phyloP scores from a whole-genome alignment of 2,329 filamentous ascomycete genomes.

The Byssoonygena ceratinophila region DNA sequence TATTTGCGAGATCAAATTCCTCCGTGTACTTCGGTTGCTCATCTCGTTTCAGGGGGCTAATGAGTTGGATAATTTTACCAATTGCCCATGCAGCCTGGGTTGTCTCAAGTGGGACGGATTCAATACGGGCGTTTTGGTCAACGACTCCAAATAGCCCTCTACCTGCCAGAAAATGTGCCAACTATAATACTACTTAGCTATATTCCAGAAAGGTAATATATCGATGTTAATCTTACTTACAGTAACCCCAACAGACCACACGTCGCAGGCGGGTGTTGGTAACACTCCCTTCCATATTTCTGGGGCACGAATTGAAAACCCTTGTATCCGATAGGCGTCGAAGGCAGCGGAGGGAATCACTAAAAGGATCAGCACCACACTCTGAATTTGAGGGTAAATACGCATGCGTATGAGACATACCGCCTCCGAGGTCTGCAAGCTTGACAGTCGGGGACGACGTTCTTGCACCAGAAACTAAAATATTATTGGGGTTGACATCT shows the following conservation, averaged over 20 bases:
- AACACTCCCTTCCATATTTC: constrained; percentile 15
- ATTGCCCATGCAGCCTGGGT: constrained; percentile 15
- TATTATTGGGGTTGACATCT: constrained; percentile 15
- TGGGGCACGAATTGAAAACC: constrained; percentile 13
- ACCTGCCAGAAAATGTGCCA: constrained; percentile 12
- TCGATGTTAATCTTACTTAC: constrained; percentile 5
- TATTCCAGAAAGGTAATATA: background rate
- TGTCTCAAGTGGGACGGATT: constrained; percentile 4
- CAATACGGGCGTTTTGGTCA: constrained; percentile 8
- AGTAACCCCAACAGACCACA: constrained; percentile 16
- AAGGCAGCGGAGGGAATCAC: no score
- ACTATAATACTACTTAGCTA: constrained; percentile 6
- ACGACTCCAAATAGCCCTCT: constrained; percentile 10
- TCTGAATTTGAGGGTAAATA: no score
- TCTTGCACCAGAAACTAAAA: constrained; percentile 12
- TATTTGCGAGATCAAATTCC: constrained; percentile 10
- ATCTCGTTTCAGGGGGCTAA: constrained; percentile 9
- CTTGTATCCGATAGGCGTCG: constrained; percentile 5
- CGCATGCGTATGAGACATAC: no score
- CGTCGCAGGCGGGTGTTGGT: constrained; percentile 11
- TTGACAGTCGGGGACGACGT: constrained; percentile 10
- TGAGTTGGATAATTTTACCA: constrained; percentile 14
- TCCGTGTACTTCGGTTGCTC: constrained; percentile 11
- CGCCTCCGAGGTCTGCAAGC: constrained; percentile 12
- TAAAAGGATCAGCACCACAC: no score